A percentile compares a stretch with the other conserved stretches of the same genome.
Evolutionary conservation across 352 stramenopile genomes (phyloP).

Genomic region (Halophytophthora batemanensis): DNA sequence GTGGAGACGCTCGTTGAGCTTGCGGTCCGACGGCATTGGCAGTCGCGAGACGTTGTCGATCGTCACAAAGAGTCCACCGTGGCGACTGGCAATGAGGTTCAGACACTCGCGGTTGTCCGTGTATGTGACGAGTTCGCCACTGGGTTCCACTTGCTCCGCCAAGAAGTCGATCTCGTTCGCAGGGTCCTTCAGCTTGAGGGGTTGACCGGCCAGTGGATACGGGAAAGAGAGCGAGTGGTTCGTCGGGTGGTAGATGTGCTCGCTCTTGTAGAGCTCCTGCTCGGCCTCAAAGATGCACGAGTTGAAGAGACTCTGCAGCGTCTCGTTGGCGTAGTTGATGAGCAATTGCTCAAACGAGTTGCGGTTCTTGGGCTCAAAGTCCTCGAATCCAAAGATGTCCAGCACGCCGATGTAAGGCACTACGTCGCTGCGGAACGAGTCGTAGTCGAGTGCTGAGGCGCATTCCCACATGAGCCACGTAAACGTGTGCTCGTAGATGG

Average conservation of each 20-base stretch:
- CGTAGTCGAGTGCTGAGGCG: constrained; percentile 71
- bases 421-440: constrained; percentile 76
- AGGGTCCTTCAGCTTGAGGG: constrained; percentile 28
- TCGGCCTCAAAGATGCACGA: constrained; percentile 84
- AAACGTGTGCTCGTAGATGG: constrained; percentile 87
- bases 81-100: constrained; percentile 78
- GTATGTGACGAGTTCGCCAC: constrained; percentile 61
- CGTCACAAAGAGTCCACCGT: constrained; percentile 79
- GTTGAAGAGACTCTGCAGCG: constrained; percentile 89
- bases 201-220: constrained; percentile 49
- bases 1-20: constrained; percentile 81
- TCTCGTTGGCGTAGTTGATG: constrained; percentile 93
- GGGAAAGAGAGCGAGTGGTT: constrained; percentile 82
- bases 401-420: constrained; percentile 89
- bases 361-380: constrained; percentile 84
- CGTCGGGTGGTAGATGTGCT: constrained; percentile 80
- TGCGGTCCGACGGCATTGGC: constrained; percentile 85
- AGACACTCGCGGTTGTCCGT: constrained; percentile 85
- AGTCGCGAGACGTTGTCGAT: constrained; percentile 84
- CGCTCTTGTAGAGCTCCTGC: constrained; percentile 77
- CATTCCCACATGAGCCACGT: constrained; percentile 88
- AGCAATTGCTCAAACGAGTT: constrained; percentile 92
- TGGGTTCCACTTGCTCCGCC: constrained; percentile 33
- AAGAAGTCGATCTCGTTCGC: constrained; percentile 34
- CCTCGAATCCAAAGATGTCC: constrained; percentile 93